Evolutionary conservation across 805 yeast genomes (phyloP).

Genomic region (Metschnikowia noctiluminum): DNA sequence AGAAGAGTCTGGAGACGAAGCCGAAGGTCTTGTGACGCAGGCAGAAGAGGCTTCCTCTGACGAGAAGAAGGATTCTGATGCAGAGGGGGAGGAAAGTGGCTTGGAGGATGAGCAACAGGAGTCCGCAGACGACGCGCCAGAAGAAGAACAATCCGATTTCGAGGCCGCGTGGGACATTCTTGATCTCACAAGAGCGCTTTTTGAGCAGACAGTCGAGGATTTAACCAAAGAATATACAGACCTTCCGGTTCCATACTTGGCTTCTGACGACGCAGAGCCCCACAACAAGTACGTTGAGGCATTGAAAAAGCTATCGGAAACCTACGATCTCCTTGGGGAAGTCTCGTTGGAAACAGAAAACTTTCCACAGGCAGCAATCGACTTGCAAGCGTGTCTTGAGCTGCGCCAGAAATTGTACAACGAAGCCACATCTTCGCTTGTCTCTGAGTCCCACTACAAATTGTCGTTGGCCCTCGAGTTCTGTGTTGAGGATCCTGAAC

Average conservation of each 20-base stretch:
- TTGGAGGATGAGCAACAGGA: slow-evolving; percentile 21
- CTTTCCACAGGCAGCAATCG: slow-evolving; percentile 72
- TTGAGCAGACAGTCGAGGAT: slow-evolving; percentile 43
- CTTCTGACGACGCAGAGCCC: slow-evolving; percentile 29
- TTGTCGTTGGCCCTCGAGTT: slow-evolving; percentile 77
- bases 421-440: slow-evolving; percentile 48
- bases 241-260: slow-evolving; percentile 26
- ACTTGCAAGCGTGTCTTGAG: slow-evolving; percentile 56
- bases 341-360: slow-evolving; percentile 87
- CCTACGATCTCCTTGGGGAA: slow-evolving; percentile 81
- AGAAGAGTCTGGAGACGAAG: slow-evolving; percentile 10
- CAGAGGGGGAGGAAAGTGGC: slow-evolving; percentile 16
- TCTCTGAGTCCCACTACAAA: slow-evolving; percentile 80
- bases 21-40: slow-evolving; percentile 1
- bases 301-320: slow-evolving; percentile 61
- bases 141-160: slow-evolving; percentile 63
- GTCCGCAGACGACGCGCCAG: slow-evolving; percentile 22
- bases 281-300: slow-evolving; percentile 32
- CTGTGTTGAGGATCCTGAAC: slow-evolving; percentile 47
- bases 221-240: slow-evolving; percentile 4
- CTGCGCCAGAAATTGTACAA: slow-evolving; percentile 50
- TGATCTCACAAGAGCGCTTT: slow-evolving; percentile 71
- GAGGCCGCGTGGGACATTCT: slow-evolving; percentile 86
- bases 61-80: slow-evolving; percentile 16
- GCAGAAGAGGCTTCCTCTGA: slow-evolving; percentile 14